Evolutionary conservation across 306 rosid species (phyloP).

Genomic region (Vigna radiata): DNA sequence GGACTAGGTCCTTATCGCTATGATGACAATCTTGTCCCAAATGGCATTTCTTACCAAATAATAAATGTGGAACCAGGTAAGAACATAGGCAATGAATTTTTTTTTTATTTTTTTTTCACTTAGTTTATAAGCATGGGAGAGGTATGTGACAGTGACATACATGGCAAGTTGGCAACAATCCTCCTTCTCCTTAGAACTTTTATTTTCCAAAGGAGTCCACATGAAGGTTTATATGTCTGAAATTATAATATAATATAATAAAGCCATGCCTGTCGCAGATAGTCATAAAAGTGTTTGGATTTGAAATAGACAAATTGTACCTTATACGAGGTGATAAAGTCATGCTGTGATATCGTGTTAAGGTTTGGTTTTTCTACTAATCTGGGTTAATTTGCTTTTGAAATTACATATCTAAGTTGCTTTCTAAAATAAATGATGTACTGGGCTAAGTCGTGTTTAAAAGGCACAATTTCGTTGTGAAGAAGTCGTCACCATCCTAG

Average conservation of each 20-base stretch:
- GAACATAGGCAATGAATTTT: conserved; percentile 12
- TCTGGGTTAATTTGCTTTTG: too few species aligned
- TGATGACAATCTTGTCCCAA: conserved; percentile 64
- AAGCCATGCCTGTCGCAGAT: neutral
- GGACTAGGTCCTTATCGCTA: conserved; percentile 84
- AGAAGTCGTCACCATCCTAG: too few species aligned
- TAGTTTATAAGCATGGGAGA: neutral
- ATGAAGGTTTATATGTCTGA: neutral
- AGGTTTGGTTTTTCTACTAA: too few species aligned
- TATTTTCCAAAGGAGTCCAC: neutral
- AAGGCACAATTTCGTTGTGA: too few species aligned
- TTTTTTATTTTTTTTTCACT: neutral
- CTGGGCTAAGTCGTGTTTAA: too few species aligned
- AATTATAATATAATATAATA: neutral
- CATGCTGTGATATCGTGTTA: too few species aligned
- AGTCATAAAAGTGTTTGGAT: neutral
- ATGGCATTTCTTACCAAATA: conserved; percentile 67
- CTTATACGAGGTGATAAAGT: neutral
- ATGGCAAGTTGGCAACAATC: neutral
- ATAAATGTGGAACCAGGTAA: conserved; percentile 89
- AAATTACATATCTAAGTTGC: too few species aligned
- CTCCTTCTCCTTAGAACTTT: neutral
- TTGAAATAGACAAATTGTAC: neutral
- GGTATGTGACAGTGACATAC: conserved; percentile 11
- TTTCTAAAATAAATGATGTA: too few species aligned